Evolutionary conservation across 73 alveolate species (phyloP).

Genomic region (Uronychia setigera): DNA sequence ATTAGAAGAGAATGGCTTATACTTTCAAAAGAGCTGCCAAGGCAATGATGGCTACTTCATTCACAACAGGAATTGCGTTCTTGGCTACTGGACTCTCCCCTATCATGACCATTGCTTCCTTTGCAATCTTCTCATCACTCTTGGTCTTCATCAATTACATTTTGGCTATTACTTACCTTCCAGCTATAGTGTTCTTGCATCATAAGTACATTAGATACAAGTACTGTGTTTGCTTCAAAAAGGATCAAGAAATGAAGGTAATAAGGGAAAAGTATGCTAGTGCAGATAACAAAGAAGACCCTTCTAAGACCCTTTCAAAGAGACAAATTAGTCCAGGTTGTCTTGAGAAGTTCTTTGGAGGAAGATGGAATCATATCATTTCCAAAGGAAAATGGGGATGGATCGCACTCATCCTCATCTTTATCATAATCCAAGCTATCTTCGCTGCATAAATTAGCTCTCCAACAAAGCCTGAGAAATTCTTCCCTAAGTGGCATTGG

Average conservation of each 20-base stretch:
- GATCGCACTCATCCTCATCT: not conserved
- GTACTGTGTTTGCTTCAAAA: no score
- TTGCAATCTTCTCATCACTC: conserved; percentile 38
- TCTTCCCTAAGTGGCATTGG: not conserved
- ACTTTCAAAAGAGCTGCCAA: conserved; percentile 6
- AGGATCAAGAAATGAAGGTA: not conserved
- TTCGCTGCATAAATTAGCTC: not conserved
- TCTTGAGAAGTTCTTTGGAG: not conserved
- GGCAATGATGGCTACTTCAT: conserved; percentile 1
- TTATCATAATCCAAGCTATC: not conserved
- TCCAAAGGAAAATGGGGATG: not conserved
- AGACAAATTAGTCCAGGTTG: no score
- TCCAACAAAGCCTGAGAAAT: not conserved
- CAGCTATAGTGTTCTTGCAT: conserved; percentile 11
- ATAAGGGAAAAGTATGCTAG: not conserved
- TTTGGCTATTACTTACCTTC: conserved; percentile 14
- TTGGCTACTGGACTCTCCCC: conserved; percentile 6
- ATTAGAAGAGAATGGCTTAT: conserved; percentile 12
- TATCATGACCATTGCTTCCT: conserved; percentile 44
- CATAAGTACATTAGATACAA: conserved; percentile 29
- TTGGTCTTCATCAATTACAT: conserved; percentile 18
- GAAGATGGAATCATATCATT: not conserved
- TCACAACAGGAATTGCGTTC: not conserved
- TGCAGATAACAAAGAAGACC: not conserved
- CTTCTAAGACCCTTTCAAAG: not conserved